These are phyloP conservation scores for Orbilia brochopaga DNA, from an alignment of 2,329 filamentous ascomycete species.

Conservation along the genomic window DNA sequence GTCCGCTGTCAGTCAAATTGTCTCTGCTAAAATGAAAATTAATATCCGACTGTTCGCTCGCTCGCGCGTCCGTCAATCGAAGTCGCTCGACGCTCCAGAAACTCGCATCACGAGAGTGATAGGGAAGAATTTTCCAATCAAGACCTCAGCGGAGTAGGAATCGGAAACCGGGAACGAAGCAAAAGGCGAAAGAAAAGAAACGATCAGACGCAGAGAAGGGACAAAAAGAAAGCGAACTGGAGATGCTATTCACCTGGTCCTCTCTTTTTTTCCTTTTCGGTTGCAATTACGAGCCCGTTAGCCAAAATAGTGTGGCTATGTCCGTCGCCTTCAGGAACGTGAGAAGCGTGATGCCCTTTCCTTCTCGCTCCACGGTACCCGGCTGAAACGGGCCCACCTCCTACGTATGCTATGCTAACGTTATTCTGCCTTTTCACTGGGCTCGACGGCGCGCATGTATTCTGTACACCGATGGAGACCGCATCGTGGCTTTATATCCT, in stretches of 20 bases:
- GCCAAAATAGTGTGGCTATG: conserved; percentile 31
- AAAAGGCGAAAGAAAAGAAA: conserved; percentile 11
- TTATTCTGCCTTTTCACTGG: not conserved
- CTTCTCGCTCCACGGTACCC: conserved; percentile 11
- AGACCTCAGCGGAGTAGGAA: not conserved
- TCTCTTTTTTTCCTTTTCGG: conserved; percentile 3
- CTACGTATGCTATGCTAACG: not conserved
- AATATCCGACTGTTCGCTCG: not conserved
- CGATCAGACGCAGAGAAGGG: not conserved
- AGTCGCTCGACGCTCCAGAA: not conserved
- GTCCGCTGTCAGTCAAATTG: not conserved
- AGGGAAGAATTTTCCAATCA: not conserved
- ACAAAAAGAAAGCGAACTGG: conserved; percentile 1
- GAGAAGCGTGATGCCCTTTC: conserved; percentile 28
- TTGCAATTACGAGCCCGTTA: not conserved
- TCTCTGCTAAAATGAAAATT: not conserved
- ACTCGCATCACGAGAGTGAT: not conserved
- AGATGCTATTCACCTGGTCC: not conserved
- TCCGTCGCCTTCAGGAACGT: conserved; percentile 46
- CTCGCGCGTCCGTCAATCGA: not conserved
- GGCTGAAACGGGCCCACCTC: conserved; percentile 18
- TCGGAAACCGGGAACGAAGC: conserved; percentile 1
- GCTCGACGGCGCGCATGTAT: too few relatives aligned
- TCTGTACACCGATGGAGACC: not conserved
- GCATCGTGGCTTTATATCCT: not conserved